These are phyloP conservation scores for Aspergillus egyptiacus DNA, from an alignment of 495 filamentous ascomycete genomes.

Conservation along the genomic window DNA sequence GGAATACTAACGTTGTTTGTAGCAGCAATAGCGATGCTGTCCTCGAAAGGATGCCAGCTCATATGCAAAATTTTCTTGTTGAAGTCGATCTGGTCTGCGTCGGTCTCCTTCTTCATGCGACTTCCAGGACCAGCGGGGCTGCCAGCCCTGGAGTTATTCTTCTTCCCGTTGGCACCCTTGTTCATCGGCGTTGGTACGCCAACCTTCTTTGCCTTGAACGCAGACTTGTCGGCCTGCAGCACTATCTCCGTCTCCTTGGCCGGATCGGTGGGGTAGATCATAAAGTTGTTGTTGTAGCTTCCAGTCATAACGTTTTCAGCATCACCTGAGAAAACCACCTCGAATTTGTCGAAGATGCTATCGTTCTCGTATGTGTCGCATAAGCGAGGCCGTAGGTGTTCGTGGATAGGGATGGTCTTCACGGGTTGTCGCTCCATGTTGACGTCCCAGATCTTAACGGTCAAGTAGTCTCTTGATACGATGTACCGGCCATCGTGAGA, in stretches of 20 bases:
- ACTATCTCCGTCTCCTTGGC: conserved; percentile 96
- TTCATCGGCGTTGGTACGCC: conserved; percentile 97
- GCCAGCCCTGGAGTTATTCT: conserved; percentile 74
- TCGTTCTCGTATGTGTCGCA: conserved; percentile 99
- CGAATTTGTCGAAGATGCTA: conserved; percentile 99
- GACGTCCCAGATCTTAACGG: conserved; percentile 99
- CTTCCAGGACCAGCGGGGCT: conserved; percentile 89
- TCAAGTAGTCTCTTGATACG: conserved; percentile 93
- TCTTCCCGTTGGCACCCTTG: conserved; percentile 70
- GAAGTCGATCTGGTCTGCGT: conserved; percentile 99
- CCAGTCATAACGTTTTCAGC: conserved; percentile 99
- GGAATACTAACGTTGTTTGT: conserved; percentile 87
- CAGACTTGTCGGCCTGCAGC: conserved; percentile 94
- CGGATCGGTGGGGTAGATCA: conserved; percentile 97
- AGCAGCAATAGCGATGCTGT: conserved; percentile 98
- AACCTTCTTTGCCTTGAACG: conserved; percentile 99
- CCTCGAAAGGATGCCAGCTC: conserved; percentile 99
- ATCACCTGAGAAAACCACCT: conserved; percentile 97
- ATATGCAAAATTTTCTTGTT: conserved; percentile 99
- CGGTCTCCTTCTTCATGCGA: conserved; percentile 97
- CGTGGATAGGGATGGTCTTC: conserved; percentile 98
- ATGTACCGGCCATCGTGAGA: conserved; percentile 96
- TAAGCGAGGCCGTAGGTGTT: conserved; percentile 87
- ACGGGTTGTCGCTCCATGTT: conserved; percentile 96
- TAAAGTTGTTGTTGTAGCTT: conserved; percentile 99